phyloP scores from a whole-genome alignment of 202 grass and related monocot genomes.

The Dendrocalamus latiflorus region DNA sequence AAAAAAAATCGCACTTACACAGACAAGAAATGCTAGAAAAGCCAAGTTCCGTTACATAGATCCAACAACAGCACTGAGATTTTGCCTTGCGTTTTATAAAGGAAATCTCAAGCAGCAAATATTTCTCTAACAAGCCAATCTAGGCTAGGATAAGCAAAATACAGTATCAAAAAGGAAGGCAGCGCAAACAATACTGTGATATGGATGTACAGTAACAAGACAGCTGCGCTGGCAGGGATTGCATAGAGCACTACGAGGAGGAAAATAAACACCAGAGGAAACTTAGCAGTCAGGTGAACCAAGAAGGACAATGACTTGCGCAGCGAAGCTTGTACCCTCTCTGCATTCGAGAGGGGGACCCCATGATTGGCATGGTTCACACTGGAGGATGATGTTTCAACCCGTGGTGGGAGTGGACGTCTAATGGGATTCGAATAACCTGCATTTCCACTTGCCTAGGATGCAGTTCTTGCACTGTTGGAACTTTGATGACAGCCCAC shows the following conservation, averaged over 20 bases:
- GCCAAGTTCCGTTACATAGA: neutral
- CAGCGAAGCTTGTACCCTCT: slow-evolving; percentile 60
- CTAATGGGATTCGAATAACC: slow-evolving; percentile 16
- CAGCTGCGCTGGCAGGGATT: neutral
- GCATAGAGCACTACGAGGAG: slow-evolving; percentile 62
- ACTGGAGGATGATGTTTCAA: slow-evolving; percentile 5
- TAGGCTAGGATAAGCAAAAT: slow-evolving; percentile 79
- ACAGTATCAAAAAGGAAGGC: slow-evolving; percentile 72
- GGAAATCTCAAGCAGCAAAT: slow-evolving; percentile 57
- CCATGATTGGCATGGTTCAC: slow-evolving; percentile 2
- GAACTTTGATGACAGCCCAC: too few species aligned
- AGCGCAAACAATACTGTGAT: slow-evolving; percentile 70
- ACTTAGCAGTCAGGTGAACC: slow-evolving; percentile 72
- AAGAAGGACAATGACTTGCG: slow-evolving; percentile 61
- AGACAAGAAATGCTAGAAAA: neutral
- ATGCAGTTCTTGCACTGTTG: too few species aligned
- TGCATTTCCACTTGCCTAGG: slow-evolving; percentile 31
- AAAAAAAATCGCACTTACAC: neutral
- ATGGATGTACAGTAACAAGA: slow-evolving; percentile 59
- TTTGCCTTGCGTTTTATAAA: neutral
- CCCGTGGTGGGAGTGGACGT: neutral
- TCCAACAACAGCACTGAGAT: neutral
- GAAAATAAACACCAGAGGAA: slow-evolving; percentile 70
- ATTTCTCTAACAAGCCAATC: slow-evolving; percentile 85
- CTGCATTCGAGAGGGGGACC: slow-evolving; percentile 33